Conservation (phyloP, 371 early-diverging fungal genomes). For the Cokeromyces recurvatus region DNA sequence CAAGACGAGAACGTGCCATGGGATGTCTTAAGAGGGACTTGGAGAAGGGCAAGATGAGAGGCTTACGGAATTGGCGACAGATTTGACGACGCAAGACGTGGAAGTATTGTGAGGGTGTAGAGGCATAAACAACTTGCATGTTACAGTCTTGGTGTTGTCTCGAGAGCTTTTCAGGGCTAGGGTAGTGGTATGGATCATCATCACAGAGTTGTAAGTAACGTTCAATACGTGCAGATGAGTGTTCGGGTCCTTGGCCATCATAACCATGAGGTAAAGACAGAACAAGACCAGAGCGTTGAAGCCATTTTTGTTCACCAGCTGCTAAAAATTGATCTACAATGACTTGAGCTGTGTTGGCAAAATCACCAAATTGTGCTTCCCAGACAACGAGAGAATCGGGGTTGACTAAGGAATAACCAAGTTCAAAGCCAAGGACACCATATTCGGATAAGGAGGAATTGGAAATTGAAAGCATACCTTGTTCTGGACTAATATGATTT, state of each 20-base stretch:
- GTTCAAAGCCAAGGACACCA: constrained; percentile 94
- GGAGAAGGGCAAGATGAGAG: constrained; percentile 82
- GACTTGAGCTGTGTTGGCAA: constrained; percentile 94
- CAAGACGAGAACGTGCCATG: constrained; percentile 75
- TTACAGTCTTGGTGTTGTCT: constrained; percentile 96
- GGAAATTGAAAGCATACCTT: constrained; percentile 84
- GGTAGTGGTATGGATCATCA: constrained; percentile 87
- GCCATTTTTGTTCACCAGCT: constrained; percentile 96
- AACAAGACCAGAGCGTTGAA: constrained; percentile 89
- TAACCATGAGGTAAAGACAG: constrained; percentile 95
- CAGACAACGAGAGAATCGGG: constrained; percentile 91
- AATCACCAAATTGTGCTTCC: constrained; percentile 99
- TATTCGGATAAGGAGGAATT: constrained; percentile 95
- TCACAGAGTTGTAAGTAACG: constrained; percentile 92
- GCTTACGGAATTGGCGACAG: constrained; percentile 95
- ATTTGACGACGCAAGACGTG: constrained; percentile 94
- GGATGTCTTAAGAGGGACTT: constrained; percentile 94
- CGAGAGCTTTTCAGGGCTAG: constrained; percentile 68
- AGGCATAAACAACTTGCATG: constrained; percentile 95
- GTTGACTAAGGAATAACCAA: constrained; percentile 91
- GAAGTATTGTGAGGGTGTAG: constrained; percentile 96
- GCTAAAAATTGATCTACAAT: constrained; percentile 96
- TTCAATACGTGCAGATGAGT: constrained; percentile 93
- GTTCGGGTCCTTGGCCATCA: constrained; percentile 98
- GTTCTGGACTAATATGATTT: constrained; percentile 76